phyloP scores from a whole-genome alignment of 2,329 filamentous ascomycete species.

The Trichophyton verrucosum region DNA sequence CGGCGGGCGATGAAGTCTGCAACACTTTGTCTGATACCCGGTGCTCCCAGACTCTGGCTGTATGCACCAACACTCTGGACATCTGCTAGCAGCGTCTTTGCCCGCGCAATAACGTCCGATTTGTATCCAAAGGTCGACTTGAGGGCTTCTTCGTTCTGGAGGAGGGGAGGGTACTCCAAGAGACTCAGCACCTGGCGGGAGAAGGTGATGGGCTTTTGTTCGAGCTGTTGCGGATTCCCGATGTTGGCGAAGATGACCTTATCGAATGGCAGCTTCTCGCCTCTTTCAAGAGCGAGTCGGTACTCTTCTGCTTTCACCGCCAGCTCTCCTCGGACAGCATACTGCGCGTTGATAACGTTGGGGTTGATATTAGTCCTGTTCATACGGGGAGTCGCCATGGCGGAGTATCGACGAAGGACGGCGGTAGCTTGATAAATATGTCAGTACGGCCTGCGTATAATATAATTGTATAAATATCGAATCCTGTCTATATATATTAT shows the following conservation, averaged over 20 bases:
- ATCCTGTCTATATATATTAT: too few relatives aligned
- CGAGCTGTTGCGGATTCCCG: constrained; percentile 95
- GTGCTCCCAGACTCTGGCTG: constrained; percentile 82
- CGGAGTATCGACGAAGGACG: neutral
- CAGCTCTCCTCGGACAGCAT: constrained; percentile 91
- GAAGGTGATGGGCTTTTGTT: constrained; percentile 98
- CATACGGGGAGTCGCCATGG: constrained; percentile 37
- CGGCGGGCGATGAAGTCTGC: constrained; percentile 86
- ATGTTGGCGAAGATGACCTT: constrained; percentile 96
- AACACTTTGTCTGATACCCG: constrained; percentile 75
- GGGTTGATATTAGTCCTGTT: constrained; percentile 85
- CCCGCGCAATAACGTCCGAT: constrained; percentile 74
- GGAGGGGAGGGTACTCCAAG: constrained; percentile 74
- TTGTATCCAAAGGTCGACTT: constrained; percentile 70
- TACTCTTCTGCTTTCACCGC: constrained; percentile 89
- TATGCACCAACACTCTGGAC: constrained; percentile 92
- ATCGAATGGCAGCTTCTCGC: constrained; percentile 59
- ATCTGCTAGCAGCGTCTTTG: constrained; percentile 64
- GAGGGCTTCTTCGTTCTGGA: constrained; percentile 73
- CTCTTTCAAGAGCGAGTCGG: constrained; percentile 52
- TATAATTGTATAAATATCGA: too few relatives aligned
- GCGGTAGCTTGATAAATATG: neutral
- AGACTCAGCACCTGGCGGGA: constrained; percentile 93
- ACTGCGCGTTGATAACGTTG: constrained; percentile 74
- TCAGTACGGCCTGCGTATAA: neutral